These are phyloP conservation scores for Termitomyces sp. DNA, from an alignment of 768 basidiomycete species.

Conservation along the genomic window DNA sequence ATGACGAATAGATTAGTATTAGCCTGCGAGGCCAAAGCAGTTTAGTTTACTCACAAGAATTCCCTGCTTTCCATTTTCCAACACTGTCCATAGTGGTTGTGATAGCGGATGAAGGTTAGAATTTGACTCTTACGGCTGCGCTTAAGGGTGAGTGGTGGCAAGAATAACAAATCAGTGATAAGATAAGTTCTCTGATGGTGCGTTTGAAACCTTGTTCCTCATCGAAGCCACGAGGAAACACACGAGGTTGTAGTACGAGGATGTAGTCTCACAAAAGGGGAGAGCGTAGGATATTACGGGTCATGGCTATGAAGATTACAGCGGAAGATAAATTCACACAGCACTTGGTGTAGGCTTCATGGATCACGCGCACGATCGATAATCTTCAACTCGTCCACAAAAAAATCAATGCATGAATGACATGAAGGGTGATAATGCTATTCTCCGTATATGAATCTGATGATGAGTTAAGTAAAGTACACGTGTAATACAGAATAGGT, in stretches of 20 bases:
- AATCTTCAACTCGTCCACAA: too few relatives aligned
- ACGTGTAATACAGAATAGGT: not conserved
- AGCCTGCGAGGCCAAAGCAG: not conserved
- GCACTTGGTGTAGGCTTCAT: too few relatives aligned
- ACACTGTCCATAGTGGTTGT: conserved; percentile 18
- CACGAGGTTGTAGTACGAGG: too few relatives aligned
- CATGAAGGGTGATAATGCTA: too few relatives aligned
- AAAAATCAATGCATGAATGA: too few relatives aligned
- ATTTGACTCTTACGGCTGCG: not conserved
- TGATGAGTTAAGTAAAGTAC: not conserved
- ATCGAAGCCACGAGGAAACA: not conserved
- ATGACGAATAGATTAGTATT: not conserved
- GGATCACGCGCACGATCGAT: too few relatives aligned
- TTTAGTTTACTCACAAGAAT: conserved; percentile 32
- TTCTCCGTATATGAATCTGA: too few relatives aligned
- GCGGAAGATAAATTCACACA: not conserved
- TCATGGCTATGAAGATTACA: not conserved
- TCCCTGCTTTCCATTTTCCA: conserved; percentile 41
- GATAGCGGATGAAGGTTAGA: not conserved
- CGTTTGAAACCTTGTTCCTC: too few relatives aligned
- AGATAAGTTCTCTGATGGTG: conserved; percentile 11
- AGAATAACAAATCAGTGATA: conserved; percentile 7
- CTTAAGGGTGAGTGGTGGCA: not conserved
- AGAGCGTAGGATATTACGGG: not conserved
- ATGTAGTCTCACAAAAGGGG: not conserved